These are phyloP conservation scores for Tolypocladium nubicola DNA, from an alignment of 2,329 filamentous ascomycete species.

Conservation along the genomic window DNA sequence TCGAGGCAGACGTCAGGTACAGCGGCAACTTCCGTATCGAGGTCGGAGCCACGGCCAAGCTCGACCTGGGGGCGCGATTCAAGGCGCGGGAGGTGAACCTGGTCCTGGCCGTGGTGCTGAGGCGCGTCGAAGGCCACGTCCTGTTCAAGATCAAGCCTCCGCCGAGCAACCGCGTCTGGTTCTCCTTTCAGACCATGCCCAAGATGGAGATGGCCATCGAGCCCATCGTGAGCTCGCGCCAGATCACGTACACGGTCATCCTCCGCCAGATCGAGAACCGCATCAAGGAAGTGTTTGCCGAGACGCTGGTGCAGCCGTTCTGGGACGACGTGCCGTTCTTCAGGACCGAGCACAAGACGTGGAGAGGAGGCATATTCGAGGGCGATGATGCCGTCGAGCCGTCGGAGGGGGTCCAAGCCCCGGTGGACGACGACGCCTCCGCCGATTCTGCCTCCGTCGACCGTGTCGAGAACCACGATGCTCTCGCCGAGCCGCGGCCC, in stretches of 20 bases:
- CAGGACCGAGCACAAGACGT: slow-evolving; percentile 64
- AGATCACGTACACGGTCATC: slow-evolving; percentile 91
- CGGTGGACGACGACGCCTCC: slow-evolving; percentile 23
- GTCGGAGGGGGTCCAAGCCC: slow-evolving; percentile 9
- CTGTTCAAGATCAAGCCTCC: slow-evolving; percentile 86
- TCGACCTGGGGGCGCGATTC: slow-evolving; percentile 81
- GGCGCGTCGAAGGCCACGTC: slow-evolving; percentile 74
- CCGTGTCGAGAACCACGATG: slow-evolving; percentile 26
- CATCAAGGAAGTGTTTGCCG: slow-evolving; percentile 87
- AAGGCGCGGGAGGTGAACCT: slow-evolving; percentile 85
- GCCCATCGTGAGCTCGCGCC: slow-evolving; percentile 86
- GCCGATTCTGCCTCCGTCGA: slow-evolving; percentile 39
- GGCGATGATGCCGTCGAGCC: slow-evolving; percentile 36
- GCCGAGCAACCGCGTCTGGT: slow-evolving; percentile 92
- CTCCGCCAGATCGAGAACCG: slow-evolving; percentile 87
- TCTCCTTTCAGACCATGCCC: slow-evolving; percentile 87
- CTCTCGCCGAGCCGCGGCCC: slow-evolving; percentile 28
- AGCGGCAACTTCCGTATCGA: slow-evolving; percentile 82
- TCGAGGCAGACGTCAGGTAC: slow-evolving; percentile 83
- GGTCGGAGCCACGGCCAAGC: slow-evolving; percentile 82
- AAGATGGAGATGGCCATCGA: slow-evolving; percentile 92
- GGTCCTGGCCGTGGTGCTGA: slow-evolving; percentile 74
- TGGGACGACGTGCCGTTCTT: slow-evolving; percentile 96
- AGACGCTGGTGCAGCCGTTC: slow-evolving; percentile 83
- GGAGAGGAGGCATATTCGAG: slow-evolving; percentile 76